Base-by-base conservation (phyloP, 2,329 filamentous ascomycete species). In the Pseudocercospora fuligena region DNA sequence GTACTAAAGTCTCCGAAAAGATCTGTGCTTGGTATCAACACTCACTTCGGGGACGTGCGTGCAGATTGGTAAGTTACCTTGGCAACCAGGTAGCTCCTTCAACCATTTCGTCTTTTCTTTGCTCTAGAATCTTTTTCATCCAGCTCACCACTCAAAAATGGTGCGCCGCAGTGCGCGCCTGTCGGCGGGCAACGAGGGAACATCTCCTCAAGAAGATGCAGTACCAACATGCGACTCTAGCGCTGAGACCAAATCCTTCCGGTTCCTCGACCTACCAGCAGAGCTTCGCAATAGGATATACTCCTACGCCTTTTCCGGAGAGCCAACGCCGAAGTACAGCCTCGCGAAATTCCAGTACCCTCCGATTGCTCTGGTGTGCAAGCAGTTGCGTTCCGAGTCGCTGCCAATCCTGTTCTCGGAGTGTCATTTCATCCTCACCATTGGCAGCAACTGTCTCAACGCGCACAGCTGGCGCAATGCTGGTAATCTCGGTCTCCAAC, bases 261-360 rank as follows among this genome's bases (percentile, higher is more conserved):
- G 40, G 63, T 69, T 53, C 63, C 66, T 59, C 66, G 66, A 36
- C 67, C 72, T 57, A 59, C 69, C 59, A 71, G 88, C 88, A 0
- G 66, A 65, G 54, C 83, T 87, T 16, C 29, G 63, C 59, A 58
- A 63, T 19, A 58, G 33, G 9, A 33, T 63, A 53, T 65, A 65
- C 49, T 61, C 57, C 49, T 58, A 19, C 51, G 31, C 36, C 51
- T 64, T 64, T 33, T 33, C 27, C 19, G 16, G 14, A 11, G 14
- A 57, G 3, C 16, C 31, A 12, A 53, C 51, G 27, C 43, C 46
- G 1, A 56, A 8, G 14, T 60, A 60, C 36, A 64, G 49, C 21
- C 56, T 66, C 16, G 36, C 36, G 19, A 47, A 47, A 23, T 46
- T 61, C 47, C 53, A 47, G 19, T 29, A 56, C n/a, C 65, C 65